Evolutionary conservation across 768 basidiomycete species (phyloP), one percentile per base, ranked within the genome.

Genomic region (Termitomyces sp.): DNA sequence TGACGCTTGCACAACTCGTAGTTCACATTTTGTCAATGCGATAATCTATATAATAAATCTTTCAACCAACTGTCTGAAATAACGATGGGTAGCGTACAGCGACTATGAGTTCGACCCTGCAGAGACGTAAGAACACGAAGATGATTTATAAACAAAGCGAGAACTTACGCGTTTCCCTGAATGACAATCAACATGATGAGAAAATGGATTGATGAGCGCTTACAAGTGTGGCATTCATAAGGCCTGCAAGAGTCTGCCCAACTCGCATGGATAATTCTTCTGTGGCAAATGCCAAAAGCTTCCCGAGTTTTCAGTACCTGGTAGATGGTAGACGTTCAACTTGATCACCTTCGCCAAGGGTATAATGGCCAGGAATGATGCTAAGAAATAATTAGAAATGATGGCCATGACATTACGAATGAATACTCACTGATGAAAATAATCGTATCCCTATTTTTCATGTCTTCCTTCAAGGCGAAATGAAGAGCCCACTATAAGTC

Each of bases 211-310:
- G 3, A 37, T 41, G 41, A 35, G 16, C 52, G 37, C 81, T 61
- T 62, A 91, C 88, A 61, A 92, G 74, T 14, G 92, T 95, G 21
- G 92, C 92, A 71, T 94, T 95, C 54, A 95, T 68, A 2, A 95
- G 78, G 38, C 92, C 92, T 3, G 91, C 90, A 11, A 92, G 72
- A 2, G 91, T 91, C 69, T 90, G 87, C 1, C 92, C 92, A 1
- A 93, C 85, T 31, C 91, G 84, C 54, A 92, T 65, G 3, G 92
- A 89, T 17, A 95, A 62, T 61, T 95, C 90, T 58, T 95, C 92
- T 0, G 92, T 95, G 1, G 90, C 90, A 65, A 92, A 93, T 1
- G 86, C 87, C 2, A 94, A 77, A 5, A 93, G 71, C 87, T 90
- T 56, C 40, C 27, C 41, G 6, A 7, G 44, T 27, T 5, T 44